Percentiles rank a stretch among this genome's conserved stretches.
phyloP scores from a whole-genome alignment of 257 asterid species.

The Eustoma russellianum region DNA sequence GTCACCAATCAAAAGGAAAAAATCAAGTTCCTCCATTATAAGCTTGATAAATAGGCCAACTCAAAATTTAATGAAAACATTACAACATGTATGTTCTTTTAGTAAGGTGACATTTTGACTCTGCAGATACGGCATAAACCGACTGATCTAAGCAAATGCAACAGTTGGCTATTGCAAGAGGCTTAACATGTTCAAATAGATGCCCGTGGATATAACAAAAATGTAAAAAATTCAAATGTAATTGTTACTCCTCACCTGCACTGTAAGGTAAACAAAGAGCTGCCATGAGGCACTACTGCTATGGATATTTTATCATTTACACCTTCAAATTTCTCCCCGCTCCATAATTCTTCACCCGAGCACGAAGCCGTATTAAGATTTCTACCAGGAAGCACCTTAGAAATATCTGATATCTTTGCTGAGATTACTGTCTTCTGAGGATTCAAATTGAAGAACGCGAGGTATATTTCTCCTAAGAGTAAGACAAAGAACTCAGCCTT shows the following conservation, averaged over 20 bases:
- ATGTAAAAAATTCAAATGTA: no score
- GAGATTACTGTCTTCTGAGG: constrained; percentile 27
- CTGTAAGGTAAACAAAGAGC: constrained; percentile 52
- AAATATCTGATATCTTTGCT: constrained; percentile 37
- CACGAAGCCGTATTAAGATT: constrained; percentile 16
- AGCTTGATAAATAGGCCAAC: no score
- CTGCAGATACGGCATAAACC: no score
- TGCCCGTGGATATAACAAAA: no score
- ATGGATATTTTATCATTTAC: constrained; percentile 31
- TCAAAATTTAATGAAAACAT: no score
- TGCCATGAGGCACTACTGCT: constrained; percentile 50
- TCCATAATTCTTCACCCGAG: constrained; percentile 66
- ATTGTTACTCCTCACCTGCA: constrained; percentile 25
- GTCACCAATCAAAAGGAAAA: no score
- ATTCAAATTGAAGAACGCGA: constrained; percentile 74
- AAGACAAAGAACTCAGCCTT: neutral
- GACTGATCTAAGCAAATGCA: no score
- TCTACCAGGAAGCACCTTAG: constrained; percentile 36
- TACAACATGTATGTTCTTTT: no score
- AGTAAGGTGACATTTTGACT: no score
- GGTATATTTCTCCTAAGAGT: constrained; percentile 58
- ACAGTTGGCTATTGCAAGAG: no score
- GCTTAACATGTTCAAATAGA: no score
- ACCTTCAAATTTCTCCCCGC: constrained; percentile 48
- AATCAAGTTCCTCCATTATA: no score